Evolutionary conservation across 176 grass and related monocot species (phyloP).

Genomic region (Carex parvula): DNA sequence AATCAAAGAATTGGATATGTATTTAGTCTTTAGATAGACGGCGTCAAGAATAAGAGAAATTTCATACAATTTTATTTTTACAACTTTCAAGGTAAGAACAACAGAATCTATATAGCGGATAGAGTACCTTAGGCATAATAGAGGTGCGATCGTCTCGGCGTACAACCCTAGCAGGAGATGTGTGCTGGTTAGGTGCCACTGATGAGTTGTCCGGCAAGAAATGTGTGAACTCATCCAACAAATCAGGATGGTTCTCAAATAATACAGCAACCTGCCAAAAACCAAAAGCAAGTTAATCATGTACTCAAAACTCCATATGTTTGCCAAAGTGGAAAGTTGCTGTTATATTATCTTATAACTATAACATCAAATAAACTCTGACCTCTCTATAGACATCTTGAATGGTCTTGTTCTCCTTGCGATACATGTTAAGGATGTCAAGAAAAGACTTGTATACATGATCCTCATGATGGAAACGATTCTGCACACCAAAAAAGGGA

Average conservation of each 20-base stretch:
- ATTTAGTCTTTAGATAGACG: neutral
- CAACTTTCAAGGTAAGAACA: neutral
- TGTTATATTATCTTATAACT: neutral
- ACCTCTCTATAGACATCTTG: slow-evolving; percentile 99
- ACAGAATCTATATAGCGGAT: neutral
- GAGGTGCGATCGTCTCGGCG: slow-evolving; percentile 61
- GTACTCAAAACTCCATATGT: neutral
- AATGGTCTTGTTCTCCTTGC: slow-evolving; percentile 96
- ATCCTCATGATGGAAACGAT: slow-evolving; percentile 82
- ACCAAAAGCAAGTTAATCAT: slow-evolving; percentile 1
- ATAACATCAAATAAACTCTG: neutral
- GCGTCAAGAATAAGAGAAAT: neutral
- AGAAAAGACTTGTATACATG: slow-evolving; percentile 96
- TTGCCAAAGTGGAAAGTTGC: neutral
- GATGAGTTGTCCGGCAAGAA: slow-evolving; percentile 88
- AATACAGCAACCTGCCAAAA: slow-evolving; percentile 67
- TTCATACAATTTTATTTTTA: neutral
- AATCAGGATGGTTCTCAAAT: slow-evolving; percentile 78
- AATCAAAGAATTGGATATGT: neutral
- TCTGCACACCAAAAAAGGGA: slow-evolving; percentile 45
- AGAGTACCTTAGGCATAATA: slow-evolving; percentile 75
- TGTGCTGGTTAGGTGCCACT: slow-evolving; percentile 43
- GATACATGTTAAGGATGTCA: slow-evolving; percentile 99
- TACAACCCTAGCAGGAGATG: slow-evolving; percentile 41
- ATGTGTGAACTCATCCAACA: slow-evolving; percentile 92